phyloP scores from a whole-genome alignment of 1,284 basidiomycete genomes.

The Nidula niveotomentosa region DNA sequence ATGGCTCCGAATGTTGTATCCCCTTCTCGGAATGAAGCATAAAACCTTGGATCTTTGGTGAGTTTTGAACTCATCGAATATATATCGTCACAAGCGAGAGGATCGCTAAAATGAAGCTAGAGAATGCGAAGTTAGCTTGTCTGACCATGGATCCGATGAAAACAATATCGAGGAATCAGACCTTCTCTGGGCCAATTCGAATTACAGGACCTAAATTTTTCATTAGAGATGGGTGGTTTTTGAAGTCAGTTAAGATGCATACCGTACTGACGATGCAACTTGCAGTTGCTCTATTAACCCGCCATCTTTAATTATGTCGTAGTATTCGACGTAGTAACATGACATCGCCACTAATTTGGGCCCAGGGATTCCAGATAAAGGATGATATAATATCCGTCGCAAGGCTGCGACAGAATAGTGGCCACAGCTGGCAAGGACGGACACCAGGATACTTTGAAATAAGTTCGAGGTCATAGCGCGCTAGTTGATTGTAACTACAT shows the following conservation, averaged over 20 bases:
- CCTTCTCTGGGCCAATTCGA: constrained; percentile 29
- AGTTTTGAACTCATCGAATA: constrained; percentile 21
- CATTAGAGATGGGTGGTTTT: not conserved
- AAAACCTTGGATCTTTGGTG: constrained; percentile 24
- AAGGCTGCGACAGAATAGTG: constrained; percentile 5
- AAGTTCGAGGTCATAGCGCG: no score
- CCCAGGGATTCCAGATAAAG: constrained; percentile 25
- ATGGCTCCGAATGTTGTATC: constrained; percentile 19
- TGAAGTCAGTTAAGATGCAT: constrained; percentile 4
- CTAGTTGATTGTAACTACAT: no score
- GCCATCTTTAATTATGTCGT: constrained; percentile 26
- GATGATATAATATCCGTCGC: constrained; percentile 23
- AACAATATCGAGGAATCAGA: constrained; percentile 2
- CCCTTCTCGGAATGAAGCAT: constrained; percentile 19
- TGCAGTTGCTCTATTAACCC: constrained; percentile 24
- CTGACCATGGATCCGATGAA: no score
- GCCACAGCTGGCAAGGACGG: no score
- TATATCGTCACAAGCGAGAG: constrained; percentile 25
- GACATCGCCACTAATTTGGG: constrained; percentile 26
- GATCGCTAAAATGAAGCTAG: constrained; percentile 30
- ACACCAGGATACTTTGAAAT: no score
- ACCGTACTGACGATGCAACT: constrained; percentile 27
- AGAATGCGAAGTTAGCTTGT: not conserved
- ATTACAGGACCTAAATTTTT: constrained; percentile 22
- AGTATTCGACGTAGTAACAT: constrained; percentile 27